These are phyloP conservation scores for Lipomyces lipofer DNA, from an alignment of 805 yeast species.

Conservation along the genomic window DNA sequence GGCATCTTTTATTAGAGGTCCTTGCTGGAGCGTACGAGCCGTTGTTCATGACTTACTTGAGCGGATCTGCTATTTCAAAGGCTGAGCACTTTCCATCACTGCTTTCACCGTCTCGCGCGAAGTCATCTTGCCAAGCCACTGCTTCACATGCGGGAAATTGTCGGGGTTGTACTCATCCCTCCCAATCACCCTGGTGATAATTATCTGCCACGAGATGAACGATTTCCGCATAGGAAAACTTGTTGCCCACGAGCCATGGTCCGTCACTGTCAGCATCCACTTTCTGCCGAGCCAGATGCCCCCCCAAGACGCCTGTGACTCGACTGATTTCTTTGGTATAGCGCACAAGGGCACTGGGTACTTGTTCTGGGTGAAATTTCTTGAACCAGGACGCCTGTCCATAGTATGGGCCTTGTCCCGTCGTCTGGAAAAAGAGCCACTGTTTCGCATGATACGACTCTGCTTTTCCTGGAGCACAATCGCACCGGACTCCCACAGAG, in stretches of 20 bases:
- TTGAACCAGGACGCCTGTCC: slow-evolving; percentile 95
- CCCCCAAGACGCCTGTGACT: slow-evolving; percentile 89
- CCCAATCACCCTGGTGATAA: not conserved
- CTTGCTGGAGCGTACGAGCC: too few relatives aligned
- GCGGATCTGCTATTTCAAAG: too few relatives aligned
- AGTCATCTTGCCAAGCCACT: slow-evolving; percentile 5
- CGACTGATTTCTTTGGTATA: slow-evolving; percentile 90
- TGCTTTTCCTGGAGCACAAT: slow-evolving; percentile 45
- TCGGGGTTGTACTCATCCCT: not conserved
- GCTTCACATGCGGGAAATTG: not conserved
- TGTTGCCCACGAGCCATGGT: slow-evolving; percentile 28
- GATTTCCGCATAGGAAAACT: slow-evolving; percentile 22
- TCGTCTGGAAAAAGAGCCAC: slow-evolving; percentile 25
- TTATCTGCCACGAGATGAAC: slow-evolving; percentile 2
- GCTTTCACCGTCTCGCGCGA: slow-evolving; percentile 1
- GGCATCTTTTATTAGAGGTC: too few relatives aligned
- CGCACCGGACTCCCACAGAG: slow-evolving; percentile 62
- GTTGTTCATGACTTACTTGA: too few relatives aligned
- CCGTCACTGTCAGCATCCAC: slow-evolving; percentile 3
- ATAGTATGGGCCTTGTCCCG: slow-evolving; percentile 56
- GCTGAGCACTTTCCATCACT: not conserved
- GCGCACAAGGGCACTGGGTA: slow-evolving; percentile 85
- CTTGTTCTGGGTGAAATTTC: slow-evolving; percentile 81
- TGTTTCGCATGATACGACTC: slow-evolving; percentile 45
- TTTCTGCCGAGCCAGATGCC: slow-evolving; percentile 82